These are phyloP conservation scores for Neurospora sp. DNA, from an alignment of 495 filamentous ascomycete genomes.

Conservation along the genomic window DNA sequence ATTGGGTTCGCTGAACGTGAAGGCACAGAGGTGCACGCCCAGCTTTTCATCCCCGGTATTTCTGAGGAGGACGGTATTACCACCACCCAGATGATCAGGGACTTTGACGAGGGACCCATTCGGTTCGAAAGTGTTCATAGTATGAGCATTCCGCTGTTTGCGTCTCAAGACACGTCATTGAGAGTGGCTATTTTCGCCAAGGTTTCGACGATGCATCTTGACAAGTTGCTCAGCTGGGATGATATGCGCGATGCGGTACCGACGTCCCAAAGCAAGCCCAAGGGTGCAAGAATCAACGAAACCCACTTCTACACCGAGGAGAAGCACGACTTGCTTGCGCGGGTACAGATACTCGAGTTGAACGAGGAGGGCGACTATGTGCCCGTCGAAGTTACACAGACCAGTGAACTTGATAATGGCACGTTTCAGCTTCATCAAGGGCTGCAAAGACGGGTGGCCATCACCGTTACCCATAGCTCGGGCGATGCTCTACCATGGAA, in stretches of 20 bases:
- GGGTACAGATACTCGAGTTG: constrained; percentile 80
- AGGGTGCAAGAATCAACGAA: constrained; percentile 71
- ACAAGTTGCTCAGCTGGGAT: constrained; percentile 97
- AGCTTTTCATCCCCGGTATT: constrained; percentile 86
- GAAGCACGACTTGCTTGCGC: constrained; percentile 83
- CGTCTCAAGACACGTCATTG: constrained; percentile 61
- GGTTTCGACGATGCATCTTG: constrained; percentile 87
- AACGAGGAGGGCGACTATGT: constrained; percentile 84
- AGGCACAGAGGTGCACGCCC: constrained; percentile 90
- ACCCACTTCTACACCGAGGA: constrained; percentile 88
- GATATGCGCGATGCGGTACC: constrained; percentile 77
- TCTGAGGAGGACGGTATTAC: constrained; percentile 88
- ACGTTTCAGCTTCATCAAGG: constrained; percentile 94
- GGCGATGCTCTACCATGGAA: constrained; percentile 81
- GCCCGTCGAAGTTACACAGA: constrained; percentile 87
- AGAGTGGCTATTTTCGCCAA: constrained; percentile 91
- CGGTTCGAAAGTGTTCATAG: constrained; percentile 96
- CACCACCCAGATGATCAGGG: constrained; percentile 87
- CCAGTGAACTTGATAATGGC: constrained; percentile 67
- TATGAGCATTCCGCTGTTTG: constrained; percentile 90
- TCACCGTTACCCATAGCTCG: constrained; percentile 82
- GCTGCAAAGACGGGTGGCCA: constrained; percentile 76
- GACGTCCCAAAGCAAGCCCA: constrained; percentile 44
- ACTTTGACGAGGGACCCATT: constrained; percentile 90
- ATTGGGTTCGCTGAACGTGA: constrained; percentile 93